Percentiles rank a stretch among this genome's conserved stretches.
Conservation (phyloP, 2,329 filamentous ascomycete species). For the Fonsecaea nubica region DNA sequence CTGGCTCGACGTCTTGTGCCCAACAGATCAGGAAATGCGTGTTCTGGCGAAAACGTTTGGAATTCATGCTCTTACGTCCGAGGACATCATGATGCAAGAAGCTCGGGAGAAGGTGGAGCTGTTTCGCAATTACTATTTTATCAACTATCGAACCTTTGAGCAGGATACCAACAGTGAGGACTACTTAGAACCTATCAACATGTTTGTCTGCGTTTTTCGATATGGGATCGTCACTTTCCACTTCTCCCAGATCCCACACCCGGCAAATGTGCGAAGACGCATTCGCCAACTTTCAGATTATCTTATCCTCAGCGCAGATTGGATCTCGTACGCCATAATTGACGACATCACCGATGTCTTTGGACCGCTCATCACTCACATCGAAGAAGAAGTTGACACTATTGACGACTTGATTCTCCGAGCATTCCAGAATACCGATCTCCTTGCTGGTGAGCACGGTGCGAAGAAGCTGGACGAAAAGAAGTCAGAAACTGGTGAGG, state of each 20-base stretch:
- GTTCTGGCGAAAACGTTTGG: constrained; percentile 89
- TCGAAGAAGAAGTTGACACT: constrained; percentile 95
- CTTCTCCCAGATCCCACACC: constrained; percentile 89
- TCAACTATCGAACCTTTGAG: constrained; percentile 97
- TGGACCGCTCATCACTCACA: constrained; percentile 85
- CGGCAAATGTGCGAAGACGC: constrained; percentile 90
- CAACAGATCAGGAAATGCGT: constrained; percentile 95
- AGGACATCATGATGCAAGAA: constrained; percentile 97
- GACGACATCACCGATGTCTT: constrained; percentile 99
- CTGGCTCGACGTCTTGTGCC: constrained; percentile 92
- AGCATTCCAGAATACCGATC: constrained; percentile 68
- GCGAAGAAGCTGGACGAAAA: constrained; percentile 54
- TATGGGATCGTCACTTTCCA: constrained; percentile 97
- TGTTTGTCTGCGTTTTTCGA: constrained; percentile 96
- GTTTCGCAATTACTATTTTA: constrained; percentile 97
- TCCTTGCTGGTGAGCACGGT: constrained; percentile 45
- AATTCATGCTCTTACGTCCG: constrained; percentile 91
- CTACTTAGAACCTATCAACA: constrained; percentile 93
- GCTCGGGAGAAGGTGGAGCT: constrained; percentile 97
- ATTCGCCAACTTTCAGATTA: constrained; percentile 95
- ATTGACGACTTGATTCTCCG: constrained; percentile 91
- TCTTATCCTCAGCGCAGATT: constrained; percentile 88
- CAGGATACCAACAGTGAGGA: constrained; percentile 88
- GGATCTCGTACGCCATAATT: constrained; percentile 98
- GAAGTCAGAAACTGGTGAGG: constrained; percentile 46